phyloP scores from a whole-genome alignment of 148 eudicot species.

The Vaccinium myrtillus region DNA sequence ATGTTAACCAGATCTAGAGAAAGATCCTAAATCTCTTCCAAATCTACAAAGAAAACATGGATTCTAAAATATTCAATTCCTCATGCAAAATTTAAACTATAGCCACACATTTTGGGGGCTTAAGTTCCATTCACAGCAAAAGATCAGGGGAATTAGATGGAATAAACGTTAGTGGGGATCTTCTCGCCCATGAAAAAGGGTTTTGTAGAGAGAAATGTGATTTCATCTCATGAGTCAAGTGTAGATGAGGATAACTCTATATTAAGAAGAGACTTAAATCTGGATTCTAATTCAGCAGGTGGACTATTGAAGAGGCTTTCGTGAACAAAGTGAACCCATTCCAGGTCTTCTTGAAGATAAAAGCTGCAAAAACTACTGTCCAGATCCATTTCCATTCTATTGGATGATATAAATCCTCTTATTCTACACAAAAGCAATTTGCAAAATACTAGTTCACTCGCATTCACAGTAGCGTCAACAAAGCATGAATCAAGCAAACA shows the following conservation, averaged over 20 bases:
- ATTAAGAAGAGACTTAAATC: too few species aligned
- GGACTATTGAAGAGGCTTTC: too few species aligned
- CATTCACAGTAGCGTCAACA: neutral
- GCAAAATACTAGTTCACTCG: neutral
- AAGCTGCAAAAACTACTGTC: neutral
- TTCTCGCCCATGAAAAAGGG: too few species aligned
- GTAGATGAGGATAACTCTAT: too few species aligned
- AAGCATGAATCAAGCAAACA: neutral
- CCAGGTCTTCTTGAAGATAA: too few species aligned
- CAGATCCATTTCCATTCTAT: neutral
- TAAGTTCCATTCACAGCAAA: neutral
- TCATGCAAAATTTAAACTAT: neutral
- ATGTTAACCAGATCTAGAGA: neutral
- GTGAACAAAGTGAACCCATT: too few species aligned
- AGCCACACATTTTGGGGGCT: neutral
- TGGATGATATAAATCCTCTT: neutral
- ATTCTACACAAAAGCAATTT: neutral
- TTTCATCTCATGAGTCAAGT: too few species aligned
- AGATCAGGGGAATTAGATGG: neutral
- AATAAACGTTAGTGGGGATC: too few species aligned
- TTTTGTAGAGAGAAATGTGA: too few species aligned
- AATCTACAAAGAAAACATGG: neutral
- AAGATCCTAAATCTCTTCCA: neutral
- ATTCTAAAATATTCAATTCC: neutral
- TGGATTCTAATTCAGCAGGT: too few species aligned